Conservation (phyloP, 805 yeast species). For the Tetrapisispora taiwanensis region DNA sequence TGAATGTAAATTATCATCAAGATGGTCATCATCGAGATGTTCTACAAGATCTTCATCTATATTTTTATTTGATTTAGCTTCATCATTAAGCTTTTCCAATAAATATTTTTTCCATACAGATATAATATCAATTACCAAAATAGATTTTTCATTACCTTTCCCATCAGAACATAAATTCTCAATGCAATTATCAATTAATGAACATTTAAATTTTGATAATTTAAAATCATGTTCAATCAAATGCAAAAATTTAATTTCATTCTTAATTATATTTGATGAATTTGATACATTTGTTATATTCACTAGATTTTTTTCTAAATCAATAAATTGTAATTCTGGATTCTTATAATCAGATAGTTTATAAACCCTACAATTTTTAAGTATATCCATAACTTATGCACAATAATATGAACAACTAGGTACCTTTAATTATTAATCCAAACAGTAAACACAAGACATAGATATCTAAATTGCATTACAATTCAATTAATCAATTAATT, state of each 20-base stretch:
- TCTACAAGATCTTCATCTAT: background rate
- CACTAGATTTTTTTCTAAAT: constrained; percentile 4
- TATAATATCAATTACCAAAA: constrained; percentile 18
- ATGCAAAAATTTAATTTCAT: constrained; percentile 13
- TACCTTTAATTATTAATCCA: too few species aligned
- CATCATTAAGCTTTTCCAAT: background rate
- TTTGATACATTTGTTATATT: background rate
- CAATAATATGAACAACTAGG: too few species aligned
- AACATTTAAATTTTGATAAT: constrained; percentile 12
- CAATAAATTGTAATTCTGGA: constrained; percentile 8
- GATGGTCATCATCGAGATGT: too few species aligned
- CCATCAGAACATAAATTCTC: background rate
- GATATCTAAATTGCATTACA: too few species aligned
- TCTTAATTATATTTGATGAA: background rate
- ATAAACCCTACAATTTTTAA: constrained; percentile 24
- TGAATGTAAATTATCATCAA: background rate
- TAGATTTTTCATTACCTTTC: constrained; percentile 3
- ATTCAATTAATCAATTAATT: too few species aligned
- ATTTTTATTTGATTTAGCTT: background rate
- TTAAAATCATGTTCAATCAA: constrained; percentile 19
- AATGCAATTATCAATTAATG: constrained; percentile 6
- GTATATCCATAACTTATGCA: constrained; percentile 17
- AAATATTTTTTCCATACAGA: constrained; percentile 13
- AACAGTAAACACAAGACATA: too few species aligned
- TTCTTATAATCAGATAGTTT: constrained; percentile 17